Base-by-base conservation (phyloP, 257 asterid genomes). In the Linderniella brevidens region DNA sequence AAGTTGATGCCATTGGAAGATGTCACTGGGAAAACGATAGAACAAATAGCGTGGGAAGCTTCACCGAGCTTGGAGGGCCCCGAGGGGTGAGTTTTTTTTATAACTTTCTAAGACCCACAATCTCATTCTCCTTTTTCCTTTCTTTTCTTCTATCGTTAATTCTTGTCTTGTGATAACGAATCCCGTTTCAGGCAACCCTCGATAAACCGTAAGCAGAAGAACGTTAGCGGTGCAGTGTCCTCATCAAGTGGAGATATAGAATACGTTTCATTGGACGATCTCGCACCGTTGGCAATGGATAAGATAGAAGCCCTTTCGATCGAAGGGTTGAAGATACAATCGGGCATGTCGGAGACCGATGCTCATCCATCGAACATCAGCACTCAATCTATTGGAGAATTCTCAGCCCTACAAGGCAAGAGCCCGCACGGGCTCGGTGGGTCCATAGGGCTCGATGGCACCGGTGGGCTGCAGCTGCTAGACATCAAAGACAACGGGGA, bases 281-380 rank as follows among this genome's bases (percentile, higher is more conserved):
- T 88, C 44, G 96, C 98, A 66, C 98, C 98, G 36, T 67, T 84
- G 56, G 98, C 98, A 46, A 85, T 85, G 85, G 94, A 88, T 48
- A 84, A 88, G 62, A 85, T 70, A 0, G 77, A 70, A 60, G 77
- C 77, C 36, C 70, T 70, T 53, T 70, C 77, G 3, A 44, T 70
- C 1, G 77, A 70, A 65, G 77, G 77, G 29, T 59, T 88, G 78
- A 75, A 90, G 57, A 88, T 88, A 68, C 96, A 84, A 62, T 73
- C 94, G n/a, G 87, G 86, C 44, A 73, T 88, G 93, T 76, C 92
- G 1, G 70, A 76, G 38, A 75, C 71, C 48, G 78, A 76, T 37
- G 73, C 87, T 13, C n/a, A n/a, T n/a, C 80, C 94, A 40, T 72
- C 75, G 53, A 81, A 85, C 65, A 72, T 88, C 29, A 76, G 69